phyloP scores from a whole-genome alignment of 2,329 filamentous ascomycete species.

The Microsporum ferrugineum region DNA sequence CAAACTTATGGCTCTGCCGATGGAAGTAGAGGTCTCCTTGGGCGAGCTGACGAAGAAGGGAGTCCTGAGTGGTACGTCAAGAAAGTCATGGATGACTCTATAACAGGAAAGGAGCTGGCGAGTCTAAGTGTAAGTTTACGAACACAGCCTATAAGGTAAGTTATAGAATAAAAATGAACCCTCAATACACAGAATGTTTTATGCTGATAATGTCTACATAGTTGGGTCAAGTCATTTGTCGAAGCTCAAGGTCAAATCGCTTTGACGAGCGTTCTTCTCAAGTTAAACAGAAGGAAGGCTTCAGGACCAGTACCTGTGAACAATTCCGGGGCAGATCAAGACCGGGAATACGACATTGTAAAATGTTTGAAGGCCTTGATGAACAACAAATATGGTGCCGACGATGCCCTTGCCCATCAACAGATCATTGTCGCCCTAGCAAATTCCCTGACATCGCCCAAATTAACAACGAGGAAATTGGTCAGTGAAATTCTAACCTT shows the following conservation, averaged over 20 bases:
- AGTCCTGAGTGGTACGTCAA: slow-evolving; percentile 97
- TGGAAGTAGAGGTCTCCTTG: slow-evolving; percentile 54
- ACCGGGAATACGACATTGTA: slow-evolving; percentile 91
- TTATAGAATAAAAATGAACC: background rate
- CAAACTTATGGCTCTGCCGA: slow-evolving; percentile 58
- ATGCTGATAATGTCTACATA: slow-evolving; percentile 15
- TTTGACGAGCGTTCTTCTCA: slow-evolving; percentile 81
- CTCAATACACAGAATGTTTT: background rate
- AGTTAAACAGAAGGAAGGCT: slow-evolving; percentile 80
- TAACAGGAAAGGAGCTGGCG: slow-evolving; percentile 80
- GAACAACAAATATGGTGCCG: slow-evolving; percentile 99
- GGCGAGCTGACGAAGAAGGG: slow-evolving; percentile 82
- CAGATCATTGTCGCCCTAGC: slow-evolving; percentile 81
- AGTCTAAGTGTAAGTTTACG: slow-evolving; percentile 88
- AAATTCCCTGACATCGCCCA: slow-evolving; percentile 74
- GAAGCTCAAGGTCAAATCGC: slow-evolving; percentile 96
- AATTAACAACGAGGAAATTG: slow-evolving; percentile 82
- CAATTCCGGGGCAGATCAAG: slow-evolving; percentile 55
- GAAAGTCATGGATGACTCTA: slow-evolving; percentile 89
- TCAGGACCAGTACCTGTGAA: slow-evolving; percentile 56
- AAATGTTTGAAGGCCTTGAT: slow-evolving; percentile 95
- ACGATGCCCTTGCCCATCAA: slow-evolving; percentile 83
- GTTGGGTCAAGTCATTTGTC: slow-evolving; percentile 92
- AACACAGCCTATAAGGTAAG: slow-evolving; percentile 75
- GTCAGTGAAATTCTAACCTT: slow-evolving; percentile 96